Base-by-base conservation (phyloP, 345 rosid species). In the Melastoma malabathricum region DNA sequence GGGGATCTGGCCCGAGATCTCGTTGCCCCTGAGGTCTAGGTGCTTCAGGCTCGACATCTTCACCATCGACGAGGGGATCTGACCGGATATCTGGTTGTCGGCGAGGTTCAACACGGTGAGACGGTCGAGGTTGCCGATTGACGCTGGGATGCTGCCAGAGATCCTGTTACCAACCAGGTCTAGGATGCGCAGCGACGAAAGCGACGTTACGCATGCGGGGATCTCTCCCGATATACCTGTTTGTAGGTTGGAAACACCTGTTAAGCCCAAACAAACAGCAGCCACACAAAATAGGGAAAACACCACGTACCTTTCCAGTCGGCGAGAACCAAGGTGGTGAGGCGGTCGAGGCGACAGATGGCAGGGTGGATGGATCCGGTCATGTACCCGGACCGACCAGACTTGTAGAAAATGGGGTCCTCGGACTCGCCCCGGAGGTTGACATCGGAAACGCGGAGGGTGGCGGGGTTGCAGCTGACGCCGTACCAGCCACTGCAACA, bases 261-360 rank as follows among this genome's bases (percentile, higher is more conserved):
- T n/a, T n/a, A n/a, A n/a, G n/a, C n/a, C n/a, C n/a, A n/a, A n/a
- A n/a, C n/a, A n/a, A n/a, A n/a, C n/a, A n/a, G n/a, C n/a, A n/a
- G n/a, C n/a, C n/a, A n/a, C n/a, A n/a, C n/a, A n/a, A n/a, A n/a
- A n/a, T n/a, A n/a, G n/a, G n/a, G n/a, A n/a, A n/a, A n/a, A n/a
- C n/a, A n/a, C n/a, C n/a, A n/a, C n/a, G n/a, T 75, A 8, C 75
- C 98, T 59, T 81, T 89, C 98, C 96, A 89, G 69, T 89, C 98
- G 12, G 98, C 98, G 31, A 86, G 67, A 20, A 72, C 65, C 25
- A 86, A 50, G 43, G 80, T 68, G 56, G 77, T 66, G 48, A 90
- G 83, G 17, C 67, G n/a, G 69, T 78, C 73, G 45, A 90, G 84
- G n/a, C 63, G 51, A 51, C 98, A 86, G 43, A 90, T 58, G 54